phyloP scores from a whole-genome alignment of 768 basidiomycete species.

The Panaeolus papilionaceus region DNA sequence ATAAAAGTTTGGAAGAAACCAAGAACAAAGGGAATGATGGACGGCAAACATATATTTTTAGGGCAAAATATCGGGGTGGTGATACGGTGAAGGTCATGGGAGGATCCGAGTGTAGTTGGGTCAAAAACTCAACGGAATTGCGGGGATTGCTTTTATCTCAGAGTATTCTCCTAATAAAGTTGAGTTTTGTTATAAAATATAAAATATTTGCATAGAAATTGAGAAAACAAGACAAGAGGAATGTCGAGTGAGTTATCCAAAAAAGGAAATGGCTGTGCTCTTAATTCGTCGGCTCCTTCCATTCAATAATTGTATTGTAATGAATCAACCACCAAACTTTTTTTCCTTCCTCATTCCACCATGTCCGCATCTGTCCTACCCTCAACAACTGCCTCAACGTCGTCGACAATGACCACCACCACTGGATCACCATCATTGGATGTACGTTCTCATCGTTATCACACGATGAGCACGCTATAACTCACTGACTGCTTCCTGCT shows the following conservation, averaged over 20 bases:
- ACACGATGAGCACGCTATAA: not conserved
- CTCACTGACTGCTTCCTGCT: slow-evolving; percentile 4
- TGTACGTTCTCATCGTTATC: slow-evolving; percentile 12
- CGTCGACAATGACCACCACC: not conserved
- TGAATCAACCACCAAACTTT: slow-evolving; percentile 15
- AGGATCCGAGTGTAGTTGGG: not conserved
- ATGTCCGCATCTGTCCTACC: slow-evolving; percentile 8
- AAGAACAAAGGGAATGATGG: slow-evolving; percentile 6
- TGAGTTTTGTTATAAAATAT: not conserved
- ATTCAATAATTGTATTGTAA: slow-evolving; percentile 14
- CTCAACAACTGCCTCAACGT: slow-evolving; percentile 7
- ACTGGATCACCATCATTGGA: not conserved
- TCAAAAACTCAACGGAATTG: not conserved
- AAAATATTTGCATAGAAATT: not conserved
- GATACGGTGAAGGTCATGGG: not conserved
- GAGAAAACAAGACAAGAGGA: slow-evolving; percentile 4
- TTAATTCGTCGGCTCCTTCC: slow-evolving; percentile 10
- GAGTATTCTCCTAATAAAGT: not conserved
- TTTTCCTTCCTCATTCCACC: slow-evolving; percentile 14
- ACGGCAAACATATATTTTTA: not conserved
- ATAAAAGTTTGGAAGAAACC: not conserved
- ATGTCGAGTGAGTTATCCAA: slow-evolving; percentile 3
- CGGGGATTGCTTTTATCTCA: not conserved
- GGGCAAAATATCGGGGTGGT: not conserved
- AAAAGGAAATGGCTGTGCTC: slow-evolving; percentile 14